These are phyloP conservation scores for Scortechinia acanthostroma DNA, from an alignment of 2,329 filamentous ascomycete genomes.

Conservation along the genomic window DNA sequence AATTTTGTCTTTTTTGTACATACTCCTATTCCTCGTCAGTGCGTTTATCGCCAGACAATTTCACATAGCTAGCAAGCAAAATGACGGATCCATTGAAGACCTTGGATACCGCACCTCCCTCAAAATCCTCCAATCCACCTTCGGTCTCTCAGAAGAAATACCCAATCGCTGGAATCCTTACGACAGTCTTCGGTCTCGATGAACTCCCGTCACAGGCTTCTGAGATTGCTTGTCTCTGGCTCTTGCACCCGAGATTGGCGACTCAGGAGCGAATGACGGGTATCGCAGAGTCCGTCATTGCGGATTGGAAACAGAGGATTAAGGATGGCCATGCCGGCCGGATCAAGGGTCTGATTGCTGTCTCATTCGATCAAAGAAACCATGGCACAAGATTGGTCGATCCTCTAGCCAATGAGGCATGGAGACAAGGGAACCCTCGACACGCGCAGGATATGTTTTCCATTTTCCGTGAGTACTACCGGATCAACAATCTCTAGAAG, in stretches of 20 bases:
- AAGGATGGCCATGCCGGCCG: constrained; percentile 13
- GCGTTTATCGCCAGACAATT: too few relatives aligned
- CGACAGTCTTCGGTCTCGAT: constrained; percentile 73
- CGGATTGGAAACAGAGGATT: constrained; percentile 27
- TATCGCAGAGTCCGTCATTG: constrained; percentile 68
- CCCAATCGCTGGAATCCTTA: constrained; percentile 71
- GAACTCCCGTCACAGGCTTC: constrained; percentile 51
- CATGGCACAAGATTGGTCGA: constrained; percentile 72
- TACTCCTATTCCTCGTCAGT: too few relatives aligned
- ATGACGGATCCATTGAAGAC: constrained; percentile 1
- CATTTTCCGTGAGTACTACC: constrained; percentile 47
- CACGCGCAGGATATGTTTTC: constrained; percentile 93
- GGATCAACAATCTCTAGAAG: not conserved
- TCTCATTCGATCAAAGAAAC: constrained; percentile 87
- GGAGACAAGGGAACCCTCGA: constrained; percentile 69
- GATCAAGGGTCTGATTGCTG: constrained; percentile 62
- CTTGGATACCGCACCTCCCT: not conserved
- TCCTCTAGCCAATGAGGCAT: constrained; percentile 65
- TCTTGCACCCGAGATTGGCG: constrained; percentile 74
- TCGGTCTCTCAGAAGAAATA: constrained; percentile 50
- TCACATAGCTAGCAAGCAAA: too few relatives aligned
- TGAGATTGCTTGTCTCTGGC: constrained; percentile 75
- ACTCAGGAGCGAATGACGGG: constrained; percentile 68
- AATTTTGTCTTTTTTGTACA: too few relatives aligned
- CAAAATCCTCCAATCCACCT: not conserved